Base-by-base conservation (phyloP, 106 monocot species). In the Phalaenopsis aphrodite region DNA sequence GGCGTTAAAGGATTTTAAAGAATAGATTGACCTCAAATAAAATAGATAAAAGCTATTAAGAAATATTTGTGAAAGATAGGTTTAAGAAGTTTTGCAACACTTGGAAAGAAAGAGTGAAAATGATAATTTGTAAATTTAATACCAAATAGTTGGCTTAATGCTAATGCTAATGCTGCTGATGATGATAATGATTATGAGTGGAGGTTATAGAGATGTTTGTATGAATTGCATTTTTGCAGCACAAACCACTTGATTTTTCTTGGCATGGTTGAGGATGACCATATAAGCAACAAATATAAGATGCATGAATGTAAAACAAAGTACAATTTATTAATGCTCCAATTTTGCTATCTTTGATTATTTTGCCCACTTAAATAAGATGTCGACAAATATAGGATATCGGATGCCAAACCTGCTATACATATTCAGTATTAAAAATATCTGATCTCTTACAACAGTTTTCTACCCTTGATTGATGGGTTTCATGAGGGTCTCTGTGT, bases 341-440 rank as follows among this genome's bases (percentile, higher is more conserved):
- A 61, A 61, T 18, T 21, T 9, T 5, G 61, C 61, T 61, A 21
- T 61, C 5, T 69, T 69, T 39, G 64, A 69, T 37, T 38, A 15
- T 39, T 38, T 69, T 12, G 38, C 23, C 23, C 69, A 39, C 1
- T 11, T 69, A 36, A 69, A 69, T n/a, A n/a, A 10, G 21, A 21
- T 8, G 8, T 69, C 12, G 39, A 69, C 9, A 69, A 39, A 69
- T 69, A 39, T 36, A 69, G 23, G 14, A 15, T 69, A 69, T 24
- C 5, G 7, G 38, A 41, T 71, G 38, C 52, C 12, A 52, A 52
- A 52, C 52, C 14, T 52, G 12, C 14, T 52, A 14, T 10, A 52
- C 11, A 71, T 14, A n/a, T 74, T 74, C 2, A 43, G 69, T 69
- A 69, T 74, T 74, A 21, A 74, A 19, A 74, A 74, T 74, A 42